Base-by-base conservation (phyloP, 2,329 filamentous ascomycete genomes). In the Ophiostoma perfectum region DNA sequence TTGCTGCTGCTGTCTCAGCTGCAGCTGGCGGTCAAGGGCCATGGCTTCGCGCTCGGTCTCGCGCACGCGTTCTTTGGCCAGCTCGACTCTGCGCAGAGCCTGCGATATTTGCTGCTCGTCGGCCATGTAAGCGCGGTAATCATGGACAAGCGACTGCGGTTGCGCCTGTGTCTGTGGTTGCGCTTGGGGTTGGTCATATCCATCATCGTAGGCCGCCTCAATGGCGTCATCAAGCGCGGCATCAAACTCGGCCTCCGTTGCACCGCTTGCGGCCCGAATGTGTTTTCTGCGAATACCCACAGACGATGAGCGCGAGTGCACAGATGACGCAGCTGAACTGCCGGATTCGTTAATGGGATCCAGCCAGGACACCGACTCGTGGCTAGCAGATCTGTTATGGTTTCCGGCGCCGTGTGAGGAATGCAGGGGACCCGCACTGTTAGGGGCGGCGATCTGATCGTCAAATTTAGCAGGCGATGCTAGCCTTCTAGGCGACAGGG, bases 181-280 rank as follows among this genome's bases (percentile, higher is more conserved):
- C 2, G 11, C n/a, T 65, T 2, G 66, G 11, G 60, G 44, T 12
- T 65, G 64, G 75, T 97, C 93, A 71, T 92, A 91, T 0, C 91
- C 91, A 71, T 97, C 93, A 76, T 97, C 90, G 77, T 98, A 99
- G 5, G 94, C 95, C 66, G 94, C 94, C 78, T 98, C 95, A 8
- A 98, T 93, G 14, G 95, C 95, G 38, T 93, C 94, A 79, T 98
- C 94, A 60, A 98, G 83, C 4, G 95, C 95, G 8, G 92, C 93
- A 78, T 97, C 93, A 72, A 98, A 97, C 75, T 97, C 93, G 6
- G 91, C 90, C 76, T 96, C 92, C 0, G 92, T 95, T 42, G 85
- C 87, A 62, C 88, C 88, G 72, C 90, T 94, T 2, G 83, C 76
- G 47, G 82, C 83, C 65, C 90, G 86, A 67, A 92, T 85, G 72